Evolutionary conservation across 305 asterid species (phyloP), one percentile per base, ranked within the genome.

Genomic region (Plantago coronopus): DNA sequence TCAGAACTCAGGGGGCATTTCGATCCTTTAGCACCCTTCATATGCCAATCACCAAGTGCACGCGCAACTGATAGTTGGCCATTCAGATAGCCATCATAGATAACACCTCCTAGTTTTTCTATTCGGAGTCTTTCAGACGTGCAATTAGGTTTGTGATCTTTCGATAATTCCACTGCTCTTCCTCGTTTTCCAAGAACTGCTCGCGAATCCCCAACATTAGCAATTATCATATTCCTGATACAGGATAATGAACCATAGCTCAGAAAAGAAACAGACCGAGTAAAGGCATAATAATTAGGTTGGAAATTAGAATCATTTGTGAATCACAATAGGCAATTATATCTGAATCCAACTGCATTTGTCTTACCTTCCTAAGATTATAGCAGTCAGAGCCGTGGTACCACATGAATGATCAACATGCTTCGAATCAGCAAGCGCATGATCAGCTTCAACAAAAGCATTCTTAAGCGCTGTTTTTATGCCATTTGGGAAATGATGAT

Each of bases 61-160:
- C 98, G 91, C 18, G 96, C 95, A 14, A 91, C 98, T 0, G 98
- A 89, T 55, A 89, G 88, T 56, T 91, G 98, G n/a, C 98, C 98
- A 11, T 89, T 89, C 40, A 93, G 91, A 68, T 93, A 93, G 19
- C 98, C 98, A 15, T 93, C 98, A 21, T 83, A 93, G 54, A 93
- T 89, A 0, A 78, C 83, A 3, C 98, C 97, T 0, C 98, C 97
- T 43, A 93, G 62, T 66, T 83, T 87, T 57, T 89, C 98, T 15
- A 93, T 93, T 70, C 98, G 69, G 8, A 80, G 74, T 58, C 72
- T 80, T 63, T 93, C 96, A 0, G 98, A 80, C 11, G 96, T 83
- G 63, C 84, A 76, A 51, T 82, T 83, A 12, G 98, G 98, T 69
- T 89, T 89, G 81, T 93, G 97, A 58, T 93, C 97, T 74, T 80